A percentile compares a stretch with the other conserved stretches of the same genome.
Evolutionary conservation across 257 asterid genomes (phyloP).

Genomic region (Leptodermis oblonga): DNA sequence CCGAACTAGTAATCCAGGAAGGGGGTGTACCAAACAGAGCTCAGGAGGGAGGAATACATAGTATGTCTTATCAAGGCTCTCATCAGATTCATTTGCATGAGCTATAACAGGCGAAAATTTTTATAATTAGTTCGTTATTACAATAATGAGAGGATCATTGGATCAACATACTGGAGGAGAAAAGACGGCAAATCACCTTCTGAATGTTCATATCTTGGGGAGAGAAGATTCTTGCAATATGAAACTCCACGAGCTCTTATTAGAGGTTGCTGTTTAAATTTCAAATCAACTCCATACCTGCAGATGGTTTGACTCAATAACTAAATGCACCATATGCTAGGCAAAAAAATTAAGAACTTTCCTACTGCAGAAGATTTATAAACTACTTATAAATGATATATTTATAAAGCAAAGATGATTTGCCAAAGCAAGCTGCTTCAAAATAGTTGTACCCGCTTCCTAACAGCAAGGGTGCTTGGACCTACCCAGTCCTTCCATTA

Average conservation of each 20-base stretch:
- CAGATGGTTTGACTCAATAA: constrained; percentile 28
- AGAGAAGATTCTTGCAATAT: constrained; percentile 92
- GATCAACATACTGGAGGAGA: constrained; percentile 17
- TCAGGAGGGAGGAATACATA: constrained; percentile 98
- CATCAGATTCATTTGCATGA: constrained; percentile 63
- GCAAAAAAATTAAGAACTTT: constrained; percentile 22
- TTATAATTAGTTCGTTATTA: constrained; percentile 17
- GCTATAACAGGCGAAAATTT: constrained; percentile 33
- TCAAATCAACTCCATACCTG: constrained; percentile 91
- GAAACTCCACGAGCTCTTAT: constrained; percentile 98
- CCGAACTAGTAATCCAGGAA: constrained; percentile 85
- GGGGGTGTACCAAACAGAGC: constrained; percentile 93
- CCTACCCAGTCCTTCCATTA: constrained; percentile 26
- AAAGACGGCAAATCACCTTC: constrained; percentile 47
- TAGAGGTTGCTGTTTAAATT: constrained; percentile 72
- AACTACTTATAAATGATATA: constrained; percentile 11
- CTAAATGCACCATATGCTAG: constrained; percentile 36
- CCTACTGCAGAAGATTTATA: constrained; percentile 19
- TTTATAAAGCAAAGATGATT: background rate
- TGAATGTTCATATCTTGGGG: constrained; percentile 91
- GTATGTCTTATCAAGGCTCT: constrained; percentile 75
- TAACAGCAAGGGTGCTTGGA: constrained; percentile 27
- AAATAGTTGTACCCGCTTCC: constrained; percentile 14
- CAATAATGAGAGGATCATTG: constrained; percentile 17
- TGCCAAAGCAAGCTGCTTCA: constrained; percentile 3